Conservation (phyloP, 2,329 filamentous ascomycete species). For the Penicillium hesseltinei region DNA sequence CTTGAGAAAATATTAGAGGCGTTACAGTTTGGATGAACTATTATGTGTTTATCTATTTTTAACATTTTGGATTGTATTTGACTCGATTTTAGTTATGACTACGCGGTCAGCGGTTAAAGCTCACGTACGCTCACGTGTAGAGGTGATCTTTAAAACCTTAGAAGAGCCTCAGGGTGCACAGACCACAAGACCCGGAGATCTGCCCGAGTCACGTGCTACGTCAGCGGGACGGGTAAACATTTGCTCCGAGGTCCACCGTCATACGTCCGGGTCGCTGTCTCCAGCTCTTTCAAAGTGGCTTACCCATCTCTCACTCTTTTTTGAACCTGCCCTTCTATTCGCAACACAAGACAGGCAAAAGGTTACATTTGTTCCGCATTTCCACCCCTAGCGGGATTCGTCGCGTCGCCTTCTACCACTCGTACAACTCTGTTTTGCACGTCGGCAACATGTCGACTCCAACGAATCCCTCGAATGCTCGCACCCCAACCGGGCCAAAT, state of each 20-base stretch:
- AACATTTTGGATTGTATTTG: neutral
- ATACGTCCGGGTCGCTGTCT: neutral
- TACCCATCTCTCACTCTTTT: neutral
- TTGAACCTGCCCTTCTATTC: neutral
- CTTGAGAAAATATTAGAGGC: neutral
- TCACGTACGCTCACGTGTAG: neutral
- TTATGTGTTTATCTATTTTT: neutral
- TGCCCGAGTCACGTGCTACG: neutral
- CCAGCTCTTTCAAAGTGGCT: slow-evolving; percentile 2
- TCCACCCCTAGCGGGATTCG: neutral
- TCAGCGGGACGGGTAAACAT: neutral
- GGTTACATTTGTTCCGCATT: no score
- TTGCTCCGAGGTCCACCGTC: slow-evolving; percentile 1
- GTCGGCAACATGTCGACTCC: slow-evolving; percentile 36
- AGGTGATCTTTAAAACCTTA: neutral
- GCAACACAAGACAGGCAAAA: neutral
- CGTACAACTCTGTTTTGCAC: neutral
- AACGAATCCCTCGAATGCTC: slow-evolving; percentile 47
- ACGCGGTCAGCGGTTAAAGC: neutral
- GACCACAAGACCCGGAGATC: neutral
- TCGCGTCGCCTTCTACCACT: neutral
- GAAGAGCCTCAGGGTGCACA: neutral
- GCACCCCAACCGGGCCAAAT: slow-evolving; percentile 48
- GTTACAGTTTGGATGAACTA: neutral
- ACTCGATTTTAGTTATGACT: neutral